Percentiles rank a stretch among this genome's conserved stretches.
phyloP scores from a whole-genome alignment of 1,139 yeast genomes.

The Candida freyschussii region DNA sequence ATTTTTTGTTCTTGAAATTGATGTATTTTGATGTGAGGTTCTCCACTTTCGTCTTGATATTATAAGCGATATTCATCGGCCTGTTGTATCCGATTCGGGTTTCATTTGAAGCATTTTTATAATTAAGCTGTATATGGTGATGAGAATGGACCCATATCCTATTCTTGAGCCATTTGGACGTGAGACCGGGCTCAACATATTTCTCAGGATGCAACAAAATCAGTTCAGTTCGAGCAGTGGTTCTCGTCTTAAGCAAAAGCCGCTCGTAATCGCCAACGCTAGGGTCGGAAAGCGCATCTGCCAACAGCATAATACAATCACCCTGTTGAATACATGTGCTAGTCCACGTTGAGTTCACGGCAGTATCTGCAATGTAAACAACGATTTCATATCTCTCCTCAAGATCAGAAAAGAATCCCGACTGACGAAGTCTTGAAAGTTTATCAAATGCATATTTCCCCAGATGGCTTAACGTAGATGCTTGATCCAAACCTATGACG shows the following conservation, averaged over 20 bases:
- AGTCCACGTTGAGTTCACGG: conserved; percentile 84
- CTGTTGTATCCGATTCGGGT: conserved; percentile 10
- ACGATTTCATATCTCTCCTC: conserved; percentile 88
- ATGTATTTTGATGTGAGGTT: conserved; percentile 28
- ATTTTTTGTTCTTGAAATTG: conserved; percentile 20
- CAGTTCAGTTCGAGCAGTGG: conserved; percentile 85
- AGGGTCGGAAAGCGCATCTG: conserved; percentile 65
- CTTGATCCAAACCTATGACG: conserved; percentile 76
- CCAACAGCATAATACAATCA: conserved; percentile 73
- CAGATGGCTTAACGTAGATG: conserved; percentile 70
- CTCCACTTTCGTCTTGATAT: conserved; percentile 30
- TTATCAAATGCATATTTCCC: conserved; percentile 95
- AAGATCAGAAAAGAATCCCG: conserved; percentile 85
- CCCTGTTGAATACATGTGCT: conserved; percentile 91
- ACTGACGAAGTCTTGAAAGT: conserved; percentile 74
- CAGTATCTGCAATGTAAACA: conserved; percentile 83
- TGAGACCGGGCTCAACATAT: conserved; percentile 78
- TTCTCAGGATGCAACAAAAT: conserved; percentile 81
- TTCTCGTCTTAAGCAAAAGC: conserved; percentile 64
- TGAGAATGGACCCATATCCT: conserved; percentile 91
- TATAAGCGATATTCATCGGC: conserved; percentile 19
- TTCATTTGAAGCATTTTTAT: conserved; percentile 4
- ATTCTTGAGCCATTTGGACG: conserved; percentile 77
- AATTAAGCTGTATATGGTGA: conserved; percentile 67
- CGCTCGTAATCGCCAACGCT: conserved; percentile 84